Percentiles rank a stretch among this genome's conserved stretches.
Conservation (phyloP, 2,329 filamentous ascomycete genomes). For the Samsoniella hepiali region DNA sequence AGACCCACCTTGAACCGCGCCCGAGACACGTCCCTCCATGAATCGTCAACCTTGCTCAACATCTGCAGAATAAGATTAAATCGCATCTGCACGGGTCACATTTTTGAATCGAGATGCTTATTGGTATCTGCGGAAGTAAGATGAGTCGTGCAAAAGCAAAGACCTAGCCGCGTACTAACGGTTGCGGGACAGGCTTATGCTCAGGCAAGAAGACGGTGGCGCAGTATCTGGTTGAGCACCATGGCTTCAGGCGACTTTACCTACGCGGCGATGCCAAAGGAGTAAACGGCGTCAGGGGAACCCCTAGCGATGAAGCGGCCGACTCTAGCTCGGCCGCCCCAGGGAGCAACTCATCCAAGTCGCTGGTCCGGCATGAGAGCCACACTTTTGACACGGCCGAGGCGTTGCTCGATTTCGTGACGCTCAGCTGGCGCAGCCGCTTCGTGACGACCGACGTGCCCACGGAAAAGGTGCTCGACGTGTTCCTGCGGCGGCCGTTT, state of each 20-base stretch:
- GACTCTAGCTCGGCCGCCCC: constrained; percentile 19
- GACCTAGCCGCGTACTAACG: constrained; percentile 1
- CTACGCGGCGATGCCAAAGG: constrained; percentile 38
- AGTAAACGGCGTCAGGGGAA: neutral
- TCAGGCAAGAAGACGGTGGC: constrained; percentile 89
- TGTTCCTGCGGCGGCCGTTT: constrained; percentile 77
- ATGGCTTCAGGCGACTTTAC: constrained; percentile 74
- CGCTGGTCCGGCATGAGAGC: constrained; percentile 21
- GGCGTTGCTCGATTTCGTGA: constrained; percentile 78
- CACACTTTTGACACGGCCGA: constrained; percentile 59
- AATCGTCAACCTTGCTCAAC: constrained; percentile 6
- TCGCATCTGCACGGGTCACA: neutral
- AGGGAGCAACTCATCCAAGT: constrained; percentile 14
- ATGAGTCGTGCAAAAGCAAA: constrained; percentile 13
- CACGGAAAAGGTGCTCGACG: constrained; percentile 69
- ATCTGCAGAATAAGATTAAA: constrained; percentile 5
- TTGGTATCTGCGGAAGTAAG: constrained; percentile 72
- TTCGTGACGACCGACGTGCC: constrained; percentile 86
- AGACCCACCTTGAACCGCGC: constrained; percentile 15
- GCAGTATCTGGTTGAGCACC: constrained; percentile 78
- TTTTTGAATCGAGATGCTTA: constrained; percentile 55
- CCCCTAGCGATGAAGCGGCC: neutral
- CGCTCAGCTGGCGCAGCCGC: constrained; percentile 73
- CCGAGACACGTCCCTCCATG: constrained; percentile 12
- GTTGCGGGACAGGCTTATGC: constrained; percentile 67